Evolutionary conservation across 2,329 filamentous ascomycete species (phyloP), one percentile per base, ranked within the genome.

Genomic region (Nemania sp.): DNA sequence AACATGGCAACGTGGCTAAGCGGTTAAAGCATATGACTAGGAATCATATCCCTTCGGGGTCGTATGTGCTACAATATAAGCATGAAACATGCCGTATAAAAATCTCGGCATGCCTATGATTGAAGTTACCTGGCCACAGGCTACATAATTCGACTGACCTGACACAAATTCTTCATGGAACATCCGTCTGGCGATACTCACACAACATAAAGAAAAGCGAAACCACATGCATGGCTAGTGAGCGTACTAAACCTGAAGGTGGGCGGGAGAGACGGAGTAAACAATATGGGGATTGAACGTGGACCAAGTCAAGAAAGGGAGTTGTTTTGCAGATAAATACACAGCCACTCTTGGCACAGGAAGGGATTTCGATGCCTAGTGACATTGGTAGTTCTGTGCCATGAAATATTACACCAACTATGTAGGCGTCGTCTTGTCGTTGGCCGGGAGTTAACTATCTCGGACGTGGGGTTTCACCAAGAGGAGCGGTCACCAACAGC

Each of bases 261-360:
- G 22, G 20, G 32, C n/a, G 13, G 22, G 18, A 29, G 20, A 35
- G 52, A 53, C n/a, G 26, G 38, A 11, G 62, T 15, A 47, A 59
- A 49, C 38, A 20, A 65, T 60, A 41, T n/a, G 27, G 22, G 5
- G 27, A 20, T n/a, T 22, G 13, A 49, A 26, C 52, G 13, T 57
- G 32, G 53, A 43, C 32, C 64, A 47, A 66, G 38, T 55, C 11
- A 38, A 29, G 41, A 22, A 61, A 49, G n/a, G 27, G 22, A 57
- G 22, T 62, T 41, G 32, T 61, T 32, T 29, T 24, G 49, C 32
- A 29, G 15, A 35, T 35, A n/a, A 18, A 43, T 47, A 54, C 64
- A 67, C 60, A 62, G 64, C 64, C 64, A 67, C 64, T 5, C 27
- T 26, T 62, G 62, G 64, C 47, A 53, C 26, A 18, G 47, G 58